Conservation (phyloP, 441 rosid genomes). For the Codiaeum variegatum region DNA sequence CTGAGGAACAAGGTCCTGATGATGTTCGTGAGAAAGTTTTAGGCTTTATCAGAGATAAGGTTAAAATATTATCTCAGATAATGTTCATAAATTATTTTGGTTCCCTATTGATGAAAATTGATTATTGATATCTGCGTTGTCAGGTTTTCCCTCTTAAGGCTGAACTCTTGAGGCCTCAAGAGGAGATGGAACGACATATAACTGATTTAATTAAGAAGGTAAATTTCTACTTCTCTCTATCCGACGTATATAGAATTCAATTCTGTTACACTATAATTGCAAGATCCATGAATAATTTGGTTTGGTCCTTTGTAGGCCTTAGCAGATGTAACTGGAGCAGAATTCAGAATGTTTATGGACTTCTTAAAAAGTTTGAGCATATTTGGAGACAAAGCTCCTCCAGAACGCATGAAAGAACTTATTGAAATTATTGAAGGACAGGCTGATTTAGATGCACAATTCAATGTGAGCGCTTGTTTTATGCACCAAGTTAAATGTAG, state of each 20-base stretch:
- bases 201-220: conserved; percentile 90
- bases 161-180: conserved; percentile 89
- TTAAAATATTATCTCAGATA: conserved; percentile 21
- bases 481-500: neutral
- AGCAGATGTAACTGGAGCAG: conserved; percentile 93
- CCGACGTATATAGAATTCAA: neutral
- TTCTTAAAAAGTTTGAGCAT: conserved; percentile 81
- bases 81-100: neutral
- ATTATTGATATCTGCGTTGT: conserved; percentile 17
- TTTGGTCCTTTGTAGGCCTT: conserved; percentile 54
- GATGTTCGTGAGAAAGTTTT: conserved; percentile 86
- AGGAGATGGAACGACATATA: conserved; percentile 91
- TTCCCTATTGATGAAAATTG: conserved; percentile 11
- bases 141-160: conserved; percentile 87
- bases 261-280: neutral
- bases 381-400: conserved; percentile 92
- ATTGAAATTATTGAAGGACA: conserved; percentile 85
- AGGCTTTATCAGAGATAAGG: conserved; percentile 86
- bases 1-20: conserved; percentile 68
- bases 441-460: conserved; percentile 88
- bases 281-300: conserved; percentile 19
- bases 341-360: conserved; percentile 97
- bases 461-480: conserved; percentile 49
- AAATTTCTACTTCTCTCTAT: conserved; percentile 9
- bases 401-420: conserved; percentile 90